Evolutionary conservation across 257 asterid species (phyloP), one percentile per base, ranked within the genome.

Genomic region (Anisodus tanguticus): DNA sequence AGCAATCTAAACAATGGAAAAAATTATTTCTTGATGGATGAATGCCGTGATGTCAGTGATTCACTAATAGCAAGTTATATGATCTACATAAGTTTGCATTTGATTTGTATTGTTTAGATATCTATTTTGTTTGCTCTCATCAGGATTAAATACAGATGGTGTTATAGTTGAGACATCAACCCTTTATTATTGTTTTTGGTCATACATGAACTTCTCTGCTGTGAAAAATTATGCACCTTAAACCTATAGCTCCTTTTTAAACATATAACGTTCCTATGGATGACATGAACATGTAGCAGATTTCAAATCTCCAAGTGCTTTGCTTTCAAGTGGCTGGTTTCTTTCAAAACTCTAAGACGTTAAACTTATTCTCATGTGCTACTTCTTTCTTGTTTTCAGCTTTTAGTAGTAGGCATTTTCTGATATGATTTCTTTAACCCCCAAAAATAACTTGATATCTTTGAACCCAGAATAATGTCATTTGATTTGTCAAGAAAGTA

Each of bases 1-100:
- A 19, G 80, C 19, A 0, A 45, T 71, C 37, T n/a, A 71, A 71
- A 71, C 17, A 15, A 58, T n/a, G 17, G 57, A 7, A 71, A 47
- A 43, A 3, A n/a, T 12, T 71, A 6, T 71, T 45, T 71, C 79
- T 71, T 71, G 79, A 71, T 71, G 58, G 62, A 74, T 74, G 59
- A 1, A 49, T 49, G 81, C 0, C 13, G 49, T 22, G 22, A 74
- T 22, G 13, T 17, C 19, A 74, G 45, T 49, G 62, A 47, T 74
- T 6, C 47, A 74, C 60, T 54, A 74, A 22, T 74, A 49, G 62
- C 81, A 22, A 74, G 60, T 74, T 5, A 10, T 8, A 0, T 74
- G 60, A 72, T 74, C 10, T 49, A 22, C 4, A 74, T 76, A 3
- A 17, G 6, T 22, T 76, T 5, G 0, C 17, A 54, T 76, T 76